Conservation (phyloP, 2,329 filamentous ascomycete species). For the Ophiostoma tasmaniense region DNA sequence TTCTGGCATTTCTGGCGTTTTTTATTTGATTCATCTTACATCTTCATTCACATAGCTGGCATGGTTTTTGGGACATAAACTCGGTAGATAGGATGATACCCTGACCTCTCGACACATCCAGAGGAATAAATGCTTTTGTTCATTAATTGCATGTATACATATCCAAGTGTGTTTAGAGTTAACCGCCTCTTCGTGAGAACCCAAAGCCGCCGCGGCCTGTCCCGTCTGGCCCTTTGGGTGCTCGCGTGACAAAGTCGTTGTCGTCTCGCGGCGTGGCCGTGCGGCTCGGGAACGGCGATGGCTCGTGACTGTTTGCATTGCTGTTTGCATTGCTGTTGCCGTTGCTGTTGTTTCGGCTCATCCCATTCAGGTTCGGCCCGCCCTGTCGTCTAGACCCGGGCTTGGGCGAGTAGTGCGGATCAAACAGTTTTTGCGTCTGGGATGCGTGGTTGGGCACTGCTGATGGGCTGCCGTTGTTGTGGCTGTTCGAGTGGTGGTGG, state of each 20-base stretch:
- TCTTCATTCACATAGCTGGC: background rate
- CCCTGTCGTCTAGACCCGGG: background rate
- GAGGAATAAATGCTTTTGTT: background rate
- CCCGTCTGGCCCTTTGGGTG: slow-evolving; percentile 69
- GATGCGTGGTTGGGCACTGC: slow-evolving; percentile 15
- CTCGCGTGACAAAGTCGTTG: slow-evolving; percentile 56
- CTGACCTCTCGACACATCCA: background rate
- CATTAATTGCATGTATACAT: background rate
- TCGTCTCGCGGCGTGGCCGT: slow-evolving; percentile 43
- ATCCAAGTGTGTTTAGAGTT: background rate
- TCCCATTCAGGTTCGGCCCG: slow-evolving; percentile 26
- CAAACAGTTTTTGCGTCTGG: background rate
- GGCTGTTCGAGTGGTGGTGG: background rate
- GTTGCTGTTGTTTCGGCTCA: background rate
- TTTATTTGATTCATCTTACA: background rate
- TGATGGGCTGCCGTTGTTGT: slow-evolving; percentile 19
- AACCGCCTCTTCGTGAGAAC: slow-evolving; percentile 56
- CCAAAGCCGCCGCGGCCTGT: slow-evolving; percentile 71
- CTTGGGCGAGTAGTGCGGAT: slow-evolving; percentile 1
- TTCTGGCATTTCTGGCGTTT: background rate
- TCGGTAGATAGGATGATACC: background rate
- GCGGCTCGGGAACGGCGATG: slow-evolving; percentile 30
- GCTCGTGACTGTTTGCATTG: background rate
- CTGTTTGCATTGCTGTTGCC: background rate
- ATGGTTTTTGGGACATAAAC: background rate